These are phyloP conservation scores for Cladorrhinum sp. DNA, from an alignment of 2,329 filamentous ascomycete species.

Conservation along the genomic window DNA sequence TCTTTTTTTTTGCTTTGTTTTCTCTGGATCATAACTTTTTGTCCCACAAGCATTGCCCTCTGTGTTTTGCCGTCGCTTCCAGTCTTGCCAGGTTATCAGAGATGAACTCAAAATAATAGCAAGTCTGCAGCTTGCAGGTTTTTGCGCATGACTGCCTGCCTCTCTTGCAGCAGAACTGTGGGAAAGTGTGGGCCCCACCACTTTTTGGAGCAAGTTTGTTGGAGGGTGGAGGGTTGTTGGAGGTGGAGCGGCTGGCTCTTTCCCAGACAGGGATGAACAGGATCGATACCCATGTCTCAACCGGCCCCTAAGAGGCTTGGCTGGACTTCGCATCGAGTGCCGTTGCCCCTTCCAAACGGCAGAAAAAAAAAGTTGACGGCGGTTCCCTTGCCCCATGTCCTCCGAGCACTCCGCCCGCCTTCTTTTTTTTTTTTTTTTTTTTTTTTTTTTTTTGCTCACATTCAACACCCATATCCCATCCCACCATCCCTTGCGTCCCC, in stretches of 20 bases:
- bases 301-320: constrained; percentile 17
- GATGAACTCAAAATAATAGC: constrained; percentile 1
- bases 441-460: neutral
- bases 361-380: constrained; percentile 28
- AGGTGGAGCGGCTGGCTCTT: constrained; percentile 8
- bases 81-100: no score
- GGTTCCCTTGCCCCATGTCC: constrained; percentile 2
- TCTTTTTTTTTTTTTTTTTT: constrained; percentile 9
- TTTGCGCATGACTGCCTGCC: constrained; percentile 10
- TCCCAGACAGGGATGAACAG: neutral
- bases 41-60: no score
- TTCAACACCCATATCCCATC: neutral
- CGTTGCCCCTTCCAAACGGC: constrained; percentile 25
- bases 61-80: no score
- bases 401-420: constrained; percentile 22
- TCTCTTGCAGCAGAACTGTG: neutral
- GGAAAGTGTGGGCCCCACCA: neutral
- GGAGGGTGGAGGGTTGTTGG: no score
- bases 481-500: neutral
- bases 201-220: neutral
- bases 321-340: constrained; percentile 21
- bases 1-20: neutral
- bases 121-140: constrained; percentile 12
- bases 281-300: constrained; percentile 5
- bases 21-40: no score